These are phyloP conservation scores for Dothideomycetes sp. DNA, from an alignment of 2,329 filamentous ascomycete genomes.

Conservation along the genomic window DNA sequence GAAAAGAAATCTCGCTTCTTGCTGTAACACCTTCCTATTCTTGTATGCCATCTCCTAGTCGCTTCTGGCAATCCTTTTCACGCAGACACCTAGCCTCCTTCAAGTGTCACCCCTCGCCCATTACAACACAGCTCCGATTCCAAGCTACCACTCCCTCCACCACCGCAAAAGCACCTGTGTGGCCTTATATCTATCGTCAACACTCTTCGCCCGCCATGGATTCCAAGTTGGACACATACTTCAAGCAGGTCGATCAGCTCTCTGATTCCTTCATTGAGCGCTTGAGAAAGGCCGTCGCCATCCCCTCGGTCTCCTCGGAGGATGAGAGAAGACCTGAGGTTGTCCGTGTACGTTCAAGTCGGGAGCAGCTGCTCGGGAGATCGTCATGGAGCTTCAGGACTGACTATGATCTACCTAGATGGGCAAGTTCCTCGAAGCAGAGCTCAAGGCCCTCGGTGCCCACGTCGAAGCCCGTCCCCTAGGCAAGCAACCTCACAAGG, in stretches of 20 bases:
- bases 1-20: neutral
- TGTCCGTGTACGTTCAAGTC: constrained; percentile 52
- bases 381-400: no score
- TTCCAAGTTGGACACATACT: constrained; percentile 82
- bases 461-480: constrained; percentile 77
- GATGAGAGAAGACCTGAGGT: constrained; percentile 84
- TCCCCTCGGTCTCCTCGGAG: constrained; percentile 90
- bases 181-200: constrained; percentile 31
- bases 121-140: neutral
- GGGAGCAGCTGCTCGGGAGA: no score
- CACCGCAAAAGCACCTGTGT: no score
- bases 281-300: constrained; percentile 84
- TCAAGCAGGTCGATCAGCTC: constrained; percentile 79
- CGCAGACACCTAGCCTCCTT: neutral
- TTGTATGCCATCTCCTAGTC: constrained; percentile 3
- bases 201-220: constrained; percentile 54
- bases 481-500: constrained; percentile 85
- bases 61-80: constrained; percentile 2
- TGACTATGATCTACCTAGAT: constrained; percentile 56
- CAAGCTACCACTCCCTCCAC: constrained; percentile 6
- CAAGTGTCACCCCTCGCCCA: neutral
- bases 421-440: constrained; percentile 79
- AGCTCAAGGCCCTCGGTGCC: constrained; percentile 77
- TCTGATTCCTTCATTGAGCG: constrained; percentile 79
- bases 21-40: neutral